phyloP scores from a whole-genome alignment of 2,329 filamentous ascomycete genomes.

The Pyrenophora teres region DNA sequence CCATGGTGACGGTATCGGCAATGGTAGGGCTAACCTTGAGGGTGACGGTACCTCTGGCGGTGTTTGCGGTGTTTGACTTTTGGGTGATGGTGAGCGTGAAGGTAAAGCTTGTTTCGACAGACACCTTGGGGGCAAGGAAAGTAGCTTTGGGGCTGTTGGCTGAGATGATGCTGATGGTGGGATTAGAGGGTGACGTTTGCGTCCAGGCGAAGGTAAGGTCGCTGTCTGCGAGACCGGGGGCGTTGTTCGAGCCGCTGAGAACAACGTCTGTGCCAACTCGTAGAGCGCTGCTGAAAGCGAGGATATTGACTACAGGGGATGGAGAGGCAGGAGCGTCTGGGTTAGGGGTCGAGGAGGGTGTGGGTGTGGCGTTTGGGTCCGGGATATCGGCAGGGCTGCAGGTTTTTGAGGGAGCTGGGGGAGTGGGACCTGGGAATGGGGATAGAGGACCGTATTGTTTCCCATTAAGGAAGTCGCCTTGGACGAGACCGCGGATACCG shows the following conservation, averaged over 20 bases:
- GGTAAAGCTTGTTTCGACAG: conserved; percentile 26
- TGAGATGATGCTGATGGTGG: conserved; percentile 28
- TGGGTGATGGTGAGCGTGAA: conserved; percentile 39
- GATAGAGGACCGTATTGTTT: conserved; percentile 46
- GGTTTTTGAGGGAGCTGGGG: conserved; percentile 32
- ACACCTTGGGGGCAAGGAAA: conserved; percentile 31
- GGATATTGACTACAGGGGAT: conserved; percentile 22
- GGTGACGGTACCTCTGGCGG: conserved; percentile 34
- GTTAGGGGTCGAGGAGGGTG: not conserved
- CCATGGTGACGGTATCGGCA: conserved; percentile 37
- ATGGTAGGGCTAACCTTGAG: conserved; percentile 33
- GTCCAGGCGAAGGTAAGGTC: conserved; percentile 43
- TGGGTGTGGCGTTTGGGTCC: conserved; percentile 18
- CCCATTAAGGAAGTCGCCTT: conserved; percentile 1
- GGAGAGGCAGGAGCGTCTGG: conserved; percentile 6
- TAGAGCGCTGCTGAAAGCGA: conserved; percentile 30
- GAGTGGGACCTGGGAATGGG: conserved; percentile 44
- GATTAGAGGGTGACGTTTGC: conserved; percentile 29
- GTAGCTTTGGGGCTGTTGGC: conserved; percentile 25
- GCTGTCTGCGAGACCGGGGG: conserved; percentile 18
- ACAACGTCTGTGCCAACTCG: conserved; percentile 38
- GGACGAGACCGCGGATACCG: not conserved
- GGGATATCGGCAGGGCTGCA: conserved; percentile 30
- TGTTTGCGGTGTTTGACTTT: conserved; percentile 29
- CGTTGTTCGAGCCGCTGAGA: conserved; percentile 38